Conservation (phyloP, 148 eudicot genomes). For the Silene latifolia region DNA sequence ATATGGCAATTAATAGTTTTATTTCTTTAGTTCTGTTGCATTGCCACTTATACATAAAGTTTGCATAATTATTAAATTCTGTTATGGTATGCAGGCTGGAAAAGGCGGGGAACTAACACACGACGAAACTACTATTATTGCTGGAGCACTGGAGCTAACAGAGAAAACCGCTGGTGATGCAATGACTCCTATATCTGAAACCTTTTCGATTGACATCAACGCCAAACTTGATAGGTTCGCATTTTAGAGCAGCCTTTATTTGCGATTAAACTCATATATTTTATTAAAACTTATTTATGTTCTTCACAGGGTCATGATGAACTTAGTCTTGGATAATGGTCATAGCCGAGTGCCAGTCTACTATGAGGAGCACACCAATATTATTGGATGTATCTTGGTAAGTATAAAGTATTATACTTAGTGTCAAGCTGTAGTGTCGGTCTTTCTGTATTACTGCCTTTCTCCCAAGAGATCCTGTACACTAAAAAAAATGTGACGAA, state of each 20-base stretch:
- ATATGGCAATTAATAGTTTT: background rate
- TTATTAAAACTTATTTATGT: background rate
- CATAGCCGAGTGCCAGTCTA: constrained; percentile 89
- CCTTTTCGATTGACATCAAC: constrained; percentile 76
- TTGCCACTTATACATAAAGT: background rate
- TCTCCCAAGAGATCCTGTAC: background rate
- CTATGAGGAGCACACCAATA: constrained; percentile 76
- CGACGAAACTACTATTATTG: constrained; percentile 94
- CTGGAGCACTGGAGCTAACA: constrained; percentile 79
- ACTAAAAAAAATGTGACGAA: background rate
- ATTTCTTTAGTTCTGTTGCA: background rate
- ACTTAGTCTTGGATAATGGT: constrained; percentile 72
- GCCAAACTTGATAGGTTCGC: constrained; percentile 71
- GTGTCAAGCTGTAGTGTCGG: no score
- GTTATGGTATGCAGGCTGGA: constrained; percentile 56
- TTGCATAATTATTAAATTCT: background rate
- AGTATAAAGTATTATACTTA: background rate
- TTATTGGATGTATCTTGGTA: constrained; percentile 86
- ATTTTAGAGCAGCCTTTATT: background rate
- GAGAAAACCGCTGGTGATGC: constrained; percentile 84
- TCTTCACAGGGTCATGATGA: constrained; percentile 55
- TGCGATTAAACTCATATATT: background rate
- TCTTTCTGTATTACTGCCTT: background rate
- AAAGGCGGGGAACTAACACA: constrained; percentile 96
- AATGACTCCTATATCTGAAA: constrained; percentile 81